Conservation (phyloP, 805 yeast species). For the Ogataea chonburiensis region DNA sequence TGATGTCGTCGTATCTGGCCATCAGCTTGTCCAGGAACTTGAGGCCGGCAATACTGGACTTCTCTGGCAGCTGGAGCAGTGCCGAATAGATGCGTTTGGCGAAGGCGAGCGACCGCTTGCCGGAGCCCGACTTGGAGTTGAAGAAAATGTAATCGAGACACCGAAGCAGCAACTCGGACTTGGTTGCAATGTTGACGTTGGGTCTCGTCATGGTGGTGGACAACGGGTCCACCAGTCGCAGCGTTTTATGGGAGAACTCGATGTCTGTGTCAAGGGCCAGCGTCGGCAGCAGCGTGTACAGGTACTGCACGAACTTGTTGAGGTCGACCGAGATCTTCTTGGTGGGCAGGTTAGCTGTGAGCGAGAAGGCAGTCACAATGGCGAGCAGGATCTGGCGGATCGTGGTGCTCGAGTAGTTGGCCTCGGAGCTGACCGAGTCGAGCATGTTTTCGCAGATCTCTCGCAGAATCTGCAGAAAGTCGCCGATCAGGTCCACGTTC, state of each 20-base stretch:
- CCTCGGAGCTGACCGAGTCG: conserved; percentile 44
- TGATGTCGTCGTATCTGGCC: conserved; percentile 66
- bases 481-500: conserved; percentile 89
- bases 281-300: conserved; percentile 67
- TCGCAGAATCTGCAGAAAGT: conserved; percentile 81
- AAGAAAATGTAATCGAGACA: conserved; percentile 82
- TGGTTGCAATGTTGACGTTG: conserved; percentile 82
- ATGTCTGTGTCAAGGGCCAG: conserved; percentile 77
- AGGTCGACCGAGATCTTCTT: conserved; percentile 78
- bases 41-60: conserved; percentile 73
- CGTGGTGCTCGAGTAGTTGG: conserved; percentile 42
- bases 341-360: conserved; percentile 71
- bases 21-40: conserved; percentile 76
- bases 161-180: conserved; percentile 76
- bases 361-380: conserved; percentile 85
- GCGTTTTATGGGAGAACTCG: conserved; percentile 78
- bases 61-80: conserved; percentile 79
- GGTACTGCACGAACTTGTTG: conserved; percentile 71
- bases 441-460: conserved; percentile 63
- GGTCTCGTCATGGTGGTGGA: conserved; percentile 49
- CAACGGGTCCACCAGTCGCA: conserved; percentile 79
- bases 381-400: conserved; percentile 77
- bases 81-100: conserved; percentile 73
- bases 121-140: conserved; percentile 65
- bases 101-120: conserved; percentile 72